These are phyloP conservation scores for Beta macrorhiza DNA, from an alignment of 179 eudicot species.

Conservation along the genomic window DNA sequence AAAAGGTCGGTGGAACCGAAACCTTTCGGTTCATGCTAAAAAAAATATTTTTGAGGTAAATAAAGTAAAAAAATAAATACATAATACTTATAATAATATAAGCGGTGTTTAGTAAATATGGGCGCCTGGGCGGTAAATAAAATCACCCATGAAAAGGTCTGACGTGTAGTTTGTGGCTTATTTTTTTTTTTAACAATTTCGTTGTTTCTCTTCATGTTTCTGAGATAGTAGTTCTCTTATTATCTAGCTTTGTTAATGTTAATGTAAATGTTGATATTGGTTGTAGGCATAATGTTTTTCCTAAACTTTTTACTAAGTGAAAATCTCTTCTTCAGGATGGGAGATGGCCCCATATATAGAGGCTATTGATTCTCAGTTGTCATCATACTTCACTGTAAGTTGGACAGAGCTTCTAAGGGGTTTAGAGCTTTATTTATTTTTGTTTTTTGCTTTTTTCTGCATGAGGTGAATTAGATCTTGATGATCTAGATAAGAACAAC, in stretches of 20 bases:
- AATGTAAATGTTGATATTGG: not conserved
- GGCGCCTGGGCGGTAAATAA: too few relatives aligned
- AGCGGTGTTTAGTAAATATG: too few relatives aligned
- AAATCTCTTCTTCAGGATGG: constrained; percentile 60
- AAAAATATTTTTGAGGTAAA: too few relatives aligned
- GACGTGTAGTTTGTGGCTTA: not conserved
- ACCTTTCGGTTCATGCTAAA: too few relatives aligned
- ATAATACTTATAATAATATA: too few relatives aligned
- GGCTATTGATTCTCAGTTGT: constrained; percentile 86
- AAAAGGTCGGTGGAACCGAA: too few relatives aligned
- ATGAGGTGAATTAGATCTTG: not conserved
- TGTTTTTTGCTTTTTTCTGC: not conserved
- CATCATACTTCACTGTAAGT: constrained; percentile 69
- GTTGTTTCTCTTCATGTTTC: constrained; percentile 3
- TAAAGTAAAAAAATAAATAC: too few relatives aligned
- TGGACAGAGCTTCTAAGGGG: not conserved
- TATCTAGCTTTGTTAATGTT: not conserved
- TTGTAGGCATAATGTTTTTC: not conserved
- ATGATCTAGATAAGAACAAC: too few relatives aligned
- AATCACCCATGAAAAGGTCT: too few relatives aligned
- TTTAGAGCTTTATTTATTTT: not conserved
- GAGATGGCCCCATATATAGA: constrained; percentile 96
- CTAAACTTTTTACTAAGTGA: constrained; percentile 2
- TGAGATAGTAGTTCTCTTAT: not conserved
- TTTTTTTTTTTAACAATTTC: not conserved